phyloP scores from a whole-genome alignment of 2,329 filamentous ascomycete genomes.

The Ceratocystis eucalypticola region DNA sequence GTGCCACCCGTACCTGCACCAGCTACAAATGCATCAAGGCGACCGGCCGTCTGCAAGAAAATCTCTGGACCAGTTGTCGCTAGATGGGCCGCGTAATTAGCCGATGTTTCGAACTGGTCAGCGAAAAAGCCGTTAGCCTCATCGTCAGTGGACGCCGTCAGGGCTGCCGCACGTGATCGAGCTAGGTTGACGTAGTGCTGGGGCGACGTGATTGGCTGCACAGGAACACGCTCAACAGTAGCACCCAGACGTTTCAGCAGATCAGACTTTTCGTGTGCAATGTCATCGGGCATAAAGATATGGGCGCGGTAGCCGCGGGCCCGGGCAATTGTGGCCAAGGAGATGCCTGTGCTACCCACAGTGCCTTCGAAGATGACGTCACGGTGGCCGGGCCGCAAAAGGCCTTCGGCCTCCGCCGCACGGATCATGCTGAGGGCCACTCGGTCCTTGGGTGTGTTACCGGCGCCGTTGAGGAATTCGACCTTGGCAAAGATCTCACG shows the following conservation, averaged over 20 bases:
- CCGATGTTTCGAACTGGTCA: slow-evolving; percentile 85
- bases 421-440: slow-evolving; percentile 85
- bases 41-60: slow-evolving; percentile 58
- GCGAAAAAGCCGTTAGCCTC: slow-evolving; percentile 75
- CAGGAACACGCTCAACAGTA: slow-evolving; percentile 77
- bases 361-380: slow-evolving; percentile 98
- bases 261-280: slow-evolving; percentile 76
- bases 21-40: slow-evolving; percentile 75
- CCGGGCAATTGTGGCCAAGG: slow-evolving; percentile 74
- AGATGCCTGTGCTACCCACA: slow-evolving; percentile 91
- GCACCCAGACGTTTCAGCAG: slow-evolving; percentile 82
- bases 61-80: slow-evolving; percentile 82
- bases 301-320: slow-evolving; percentile 83
- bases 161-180: slow-evolving; percentile 58
- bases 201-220: slow-evolving; percentile 85
- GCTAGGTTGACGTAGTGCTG: slow-evolving; percentile 92
- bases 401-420: slow-evolving; percentile 62
- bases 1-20: slow-evolving; percentile 93
- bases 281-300: slow-evolving; percentile 95
- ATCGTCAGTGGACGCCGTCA: slow-evolving; percentile 46
- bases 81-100: slow-evolving; percentile 80
- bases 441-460: slow-evolving; percentile 85
- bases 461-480: slow-evolving; percentile 91
- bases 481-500: slow-evolving; percentile 87
- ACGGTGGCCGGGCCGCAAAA: slow-evolving; percentile 64